Conservation (phyloP, 2,329 filamentous ascomycete genomes). For the Colletotrichum camelliae region DNA sequence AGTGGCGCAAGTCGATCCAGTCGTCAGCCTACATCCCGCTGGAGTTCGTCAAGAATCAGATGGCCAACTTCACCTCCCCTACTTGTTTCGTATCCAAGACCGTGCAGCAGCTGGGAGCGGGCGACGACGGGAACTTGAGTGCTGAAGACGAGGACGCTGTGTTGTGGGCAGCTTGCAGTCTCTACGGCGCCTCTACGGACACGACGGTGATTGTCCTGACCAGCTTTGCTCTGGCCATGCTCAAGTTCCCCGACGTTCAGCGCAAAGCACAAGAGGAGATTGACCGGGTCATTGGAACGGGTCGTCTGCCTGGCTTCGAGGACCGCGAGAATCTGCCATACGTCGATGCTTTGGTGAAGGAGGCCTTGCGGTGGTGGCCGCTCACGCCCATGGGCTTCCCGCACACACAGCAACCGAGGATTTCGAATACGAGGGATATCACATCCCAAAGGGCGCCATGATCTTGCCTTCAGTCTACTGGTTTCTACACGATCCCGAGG, state of each 20-base stretch:
- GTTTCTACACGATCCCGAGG: slow-evolving; percentile 69
- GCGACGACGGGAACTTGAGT: background rate
- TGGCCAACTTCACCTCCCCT: slow-evolving; percentile 21
- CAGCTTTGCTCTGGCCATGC: slow-evolving; percentile 28
- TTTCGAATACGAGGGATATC: background rate
- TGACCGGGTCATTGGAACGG: slow-evolving; percentile 30
- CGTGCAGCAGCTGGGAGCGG: slow-evolving; percentile 19
- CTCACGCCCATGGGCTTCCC: slow-evolving; percentile 40
- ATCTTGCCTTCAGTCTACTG: slow-evolving; percentile 29
- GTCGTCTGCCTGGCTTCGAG: slow-evolving; percentile 29
- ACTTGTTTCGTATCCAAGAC: slow-evolving; percentile 33
- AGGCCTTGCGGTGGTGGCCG: slow-evolving; percentile 34
- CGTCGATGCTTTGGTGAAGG: slow-evolving; percentile 34
- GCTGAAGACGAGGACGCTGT: slow-evolving; percentile 28
- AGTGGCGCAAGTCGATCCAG: slow-evolving; percentile 27
- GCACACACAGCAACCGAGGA: slow-evolving; percentile 39
- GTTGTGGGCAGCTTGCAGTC: slow-evolving; percentile 27
- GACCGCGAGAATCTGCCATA: slow-evolving; percentile 35
- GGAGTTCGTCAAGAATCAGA: slow-evolving; percentile 32
- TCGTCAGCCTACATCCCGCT: slow-evolving; percentile 30
- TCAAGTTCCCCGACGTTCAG: slow-evolving; percentile 26
- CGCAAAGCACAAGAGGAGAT: slow-evolving; percentile 29
- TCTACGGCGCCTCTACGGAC: slow-evolving; percentile 35
- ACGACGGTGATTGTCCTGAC: slow-evolving; percentile 30
- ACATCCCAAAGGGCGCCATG: slow-evolving; percentile 4